phyloP scores from a whole-genome alignment of 225 moss, liverwort and hornwort species.

The Asterella californica region DNA sequence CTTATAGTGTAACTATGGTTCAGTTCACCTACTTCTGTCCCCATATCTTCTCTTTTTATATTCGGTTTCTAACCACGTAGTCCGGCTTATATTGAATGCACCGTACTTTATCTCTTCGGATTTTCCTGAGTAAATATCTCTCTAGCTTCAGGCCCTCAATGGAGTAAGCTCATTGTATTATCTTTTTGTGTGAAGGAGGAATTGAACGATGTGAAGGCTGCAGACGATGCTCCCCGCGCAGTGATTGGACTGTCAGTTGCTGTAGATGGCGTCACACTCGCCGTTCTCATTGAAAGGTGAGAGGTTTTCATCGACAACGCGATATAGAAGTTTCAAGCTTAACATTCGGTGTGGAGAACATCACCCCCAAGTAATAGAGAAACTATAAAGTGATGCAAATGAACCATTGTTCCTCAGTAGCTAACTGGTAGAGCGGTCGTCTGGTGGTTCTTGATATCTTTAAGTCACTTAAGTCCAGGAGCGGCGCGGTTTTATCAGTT shows the following conservation, averaged over 20 bases:
- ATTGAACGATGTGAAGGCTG: conserved; percentile 30
- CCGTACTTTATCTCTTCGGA: not conserved
- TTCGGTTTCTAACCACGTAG: not conserved
- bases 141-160: no score
- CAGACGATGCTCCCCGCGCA: conserved; percentile 38
- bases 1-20: not conserved
- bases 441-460: not conserved
- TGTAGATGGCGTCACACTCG: conserved; percentile 46
- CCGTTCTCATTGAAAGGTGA: conserved; percentile 79
- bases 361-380: no score
- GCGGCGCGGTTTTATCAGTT: not conserved
- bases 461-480: not conserved
- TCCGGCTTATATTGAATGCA: no score
- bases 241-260: conserved; percentile 69
- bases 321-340: no score
- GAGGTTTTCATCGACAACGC: not conserved
- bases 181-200: conserved; percentile 48
- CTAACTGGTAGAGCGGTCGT: no score
- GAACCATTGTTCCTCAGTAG: no score
- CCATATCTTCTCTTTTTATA: not conserved
- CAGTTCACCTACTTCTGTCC: not conserved
- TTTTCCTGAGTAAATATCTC: not conserved
- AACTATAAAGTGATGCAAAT: no score
- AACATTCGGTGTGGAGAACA: no score
- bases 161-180: not conserved